These are phyloP conservation scores for Hericium erinaceus DNA, from an alignment of 768 basidiomycete species.

Conservation along the genomic window DNA sequence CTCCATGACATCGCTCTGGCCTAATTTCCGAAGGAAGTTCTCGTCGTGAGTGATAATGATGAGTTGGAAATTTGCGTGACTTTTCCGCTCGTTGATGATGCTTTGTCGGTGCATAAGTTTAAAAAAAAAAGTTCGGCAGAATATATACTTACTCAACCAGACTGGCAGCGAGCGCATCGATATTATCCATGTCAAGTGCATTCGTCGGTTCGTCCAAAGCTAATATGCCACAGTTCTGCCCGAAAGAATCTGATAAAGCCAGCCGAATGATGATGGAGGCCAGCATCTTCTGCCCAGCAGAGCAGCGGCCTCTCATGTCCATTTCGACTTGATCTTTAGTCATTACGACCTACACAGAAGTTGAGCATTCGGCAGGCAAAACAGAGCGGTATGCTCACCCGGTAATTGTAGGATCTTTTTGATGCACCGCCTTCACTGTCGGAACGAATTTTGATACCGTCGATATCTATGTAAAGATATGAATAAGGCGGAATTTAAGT, in stretches of 20 bases:
- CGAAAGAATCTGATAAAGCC: constrained; percentile 94
- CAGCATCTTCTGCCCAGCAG: constrained; percentile 97
- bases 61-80: constrained; percentile 88
- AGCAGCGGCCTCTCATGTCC: constrained; percentile 99
- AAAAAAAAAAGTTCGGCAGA: neutral
- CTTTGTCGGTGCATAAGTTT: constrained; percentile 29
- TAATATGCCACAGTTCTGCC: constrained; percentile 94
- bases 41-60: constrained; percentile 98
- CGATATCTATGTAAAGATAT: constrained; percentile 64
- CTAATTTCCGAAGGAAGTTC: constrained; percentile 84
- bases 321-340: constrained; percentile 98
- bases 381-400: constrained; percentile 35
- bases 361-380: neutral
- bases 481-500: neutral
- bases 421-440: constrained; percentile 88
- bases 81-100: constrained; percentile 89
- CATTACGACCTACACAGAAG: constrained; percentile 77
- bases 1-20: constrained; percentile 88
- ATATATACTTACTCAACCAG: constrained; percentile 70
- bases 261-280: constrained; percentile 97
- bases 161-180: constrained; percentile 85
- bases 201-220: constrained; percentile 98
- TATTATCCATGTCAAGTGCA: constrained; percentile 92
- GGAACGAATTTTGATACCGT: constrained; percentile 91
- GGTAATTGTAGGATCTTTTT: constrained; percentile 93